Evolutionary conservation across 2,329 filamentous ascomycete species (phyloP), one percentile per base, ranked within the genome.

Genomic region (Fusarium hostae): DNA sequence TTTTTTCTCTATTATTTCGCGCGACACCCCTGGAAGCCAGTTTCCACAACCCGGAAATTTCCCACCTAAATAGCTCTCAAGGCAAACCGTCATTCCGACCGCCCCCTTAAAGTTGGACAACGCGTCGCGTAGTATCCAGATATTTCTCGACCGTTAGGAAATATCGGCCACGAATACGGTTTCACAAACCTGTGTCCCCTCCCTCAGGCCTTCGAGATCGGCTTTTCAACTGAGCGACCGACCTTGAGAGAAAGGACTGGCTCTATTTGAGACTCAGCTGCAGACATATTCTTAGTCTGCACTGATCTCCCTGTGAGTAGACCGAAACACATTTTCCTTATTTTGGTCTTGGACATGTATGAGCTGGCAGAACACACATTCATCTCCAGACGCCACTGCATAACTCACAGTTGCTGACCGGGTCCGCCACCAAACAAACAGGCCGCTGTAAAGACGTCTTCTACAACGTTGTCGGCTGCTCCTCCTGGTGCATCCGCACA

Each of bases 401-500:
- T 74, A 68, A 68, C 70, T 73, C 51, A 66, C 63, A 66, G 39
- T 48, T 58, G 63, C 78, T 80, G 65, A 80, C 76, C 37, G 56
- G 58, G 59, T 43, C 66, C 69, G 40, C 50, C 44, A 44, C 63
- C 30, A 61, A 68, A 66, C 32, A 59, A 68, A 66, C 74, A 82
- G 84, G 79, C 80, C 79, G 73, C 77, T 79, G 79, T 80, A 79
- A 90, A 86, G 79, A 89, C 87, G 88, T 89, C 86, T 84, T 82
- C 86, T 78, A 79, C 81, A 84, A 84, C 79, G 75, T 79, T 82
- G 80, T 82, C 84, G 74, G 80, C 81, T 76, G 81, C 82, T 78
- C 81, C 83, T 86, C 87, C 87, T 88, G 83, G 86, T 89, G 88
- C 88, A 78, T 77, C 81, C 78, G 87, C 88, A 87, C 88, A 86